A percentile compares a stretch with the other conserved stretches of the same genome.
phyloP scores from a whole-genome alignment of 2,329 filamentous ascomycete genomes.

The Rhynchosporium secalis region DNA sequence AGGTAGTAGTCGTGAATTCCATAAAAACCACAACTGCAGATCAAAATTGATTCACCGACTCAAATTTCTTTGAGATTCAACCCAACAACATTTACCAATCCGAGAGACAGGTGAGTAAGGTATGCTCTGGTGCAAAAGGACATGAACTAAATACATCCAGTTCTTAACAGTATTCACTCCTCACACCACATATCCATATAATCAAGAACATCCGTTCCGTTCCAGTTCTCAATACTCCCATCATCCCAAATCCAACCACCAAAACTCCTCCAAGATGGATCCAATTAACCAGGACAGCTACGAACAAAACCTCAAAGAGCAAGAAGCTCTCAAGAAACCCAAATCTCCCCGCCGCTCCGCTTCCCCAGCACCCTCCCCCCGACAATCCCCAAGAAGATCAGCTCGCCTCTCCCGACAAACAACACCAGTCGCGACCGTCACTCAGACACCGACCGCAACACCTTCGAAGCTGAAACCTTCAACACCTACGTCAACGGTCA shows the following conservation, averaged over 20 bases:
- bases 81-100: neutral
- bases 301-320: too few relatives aligned
- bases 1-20: conserved; percentile 13
- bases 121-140: too few relatives aligned
- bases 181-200: too few relatives aligned
- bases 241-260: too few relatives aligned
- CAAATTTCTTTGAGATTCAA: neutral
- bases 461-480: neutral
- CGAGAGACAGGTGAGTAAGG: neutral
- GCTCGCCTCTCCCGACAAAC: too few relatives aligned
- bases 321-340: too few relatives aligned
- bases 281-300: too few relatives aligned
- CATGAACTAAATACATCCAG: too few relatives aligned
- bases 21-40: neutral
- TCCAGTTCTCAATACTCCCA: too few relatives aligned
- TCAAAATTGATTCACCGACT: neutral
- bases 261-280: neutral
- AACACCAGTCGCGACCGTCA: neutral
- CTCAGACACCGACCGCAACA: neutral
- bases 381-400: neutral
- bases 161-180: too few relatives aligned
- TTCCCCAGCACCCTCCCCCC: neutral
- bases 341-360: neutral
- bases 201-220: too few relatives aligned
- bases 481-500: neutral